Percentiles rank a stretch among this genome's conserved stretches.
Evolutionary conservation across 2,329 filamentous ascomycete species (phyloP).

Genomic region (Clarireedia hainanense): DNA sequence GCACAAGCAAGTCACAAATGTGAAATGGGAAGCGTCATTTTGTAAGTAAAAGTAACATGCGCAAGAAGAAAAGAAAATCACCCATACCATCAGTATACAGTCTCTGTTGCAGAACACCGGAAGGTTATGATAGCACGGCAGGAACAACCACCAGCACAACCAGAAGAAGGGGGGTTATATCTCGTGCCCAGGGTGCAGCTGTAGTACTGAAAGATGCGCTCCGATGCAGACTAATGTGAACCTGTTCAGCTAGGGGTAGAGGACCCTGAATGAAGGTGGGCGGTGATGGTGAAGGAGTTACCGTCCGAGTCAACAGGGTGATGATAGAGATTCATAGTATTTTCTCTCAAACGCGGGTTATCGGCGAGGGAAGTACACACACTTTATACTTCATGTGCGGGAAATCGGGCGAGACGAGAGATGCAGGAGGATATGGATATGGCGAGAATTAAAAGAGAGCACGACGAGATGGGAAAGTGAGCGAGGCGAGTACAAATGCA

Average conservation of each 20-base stretch:
- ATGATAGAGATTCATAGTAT: conserved; percentile 6
- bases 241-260: background rate
- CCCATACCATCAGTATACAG: background rate
- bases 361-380: background rate
- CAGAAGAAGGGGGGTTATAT: background rate
- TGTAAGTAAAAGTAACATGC: no score
- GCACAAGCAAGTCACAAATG: background rate
- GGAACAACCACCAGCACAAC: background rate
- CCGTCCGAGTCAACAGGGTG: background rate
- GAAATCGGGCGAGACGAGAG: background rate
- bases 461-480: background rate
- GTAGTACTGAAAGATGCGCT: background rate
- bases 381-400: conserved; percentile 2
- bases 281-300: background rate
- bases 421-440: background rate
- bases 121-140: background rate
- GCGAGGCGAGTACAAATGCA: background rate
- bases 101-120: background rate
- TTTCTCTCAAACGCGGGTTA: background rate
- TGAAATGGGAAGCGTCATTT: background rate
- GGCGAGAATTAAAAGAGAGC: no score
- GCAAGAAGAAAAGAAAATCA: no score
- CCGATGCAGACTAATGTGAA: background rate
- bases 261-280: background rate
- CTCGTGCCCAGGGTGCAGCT: no score